Base-by-base conservation (phyloP, 169 alveolate genomes). In the Cryptosporidium sp. region DNA sequence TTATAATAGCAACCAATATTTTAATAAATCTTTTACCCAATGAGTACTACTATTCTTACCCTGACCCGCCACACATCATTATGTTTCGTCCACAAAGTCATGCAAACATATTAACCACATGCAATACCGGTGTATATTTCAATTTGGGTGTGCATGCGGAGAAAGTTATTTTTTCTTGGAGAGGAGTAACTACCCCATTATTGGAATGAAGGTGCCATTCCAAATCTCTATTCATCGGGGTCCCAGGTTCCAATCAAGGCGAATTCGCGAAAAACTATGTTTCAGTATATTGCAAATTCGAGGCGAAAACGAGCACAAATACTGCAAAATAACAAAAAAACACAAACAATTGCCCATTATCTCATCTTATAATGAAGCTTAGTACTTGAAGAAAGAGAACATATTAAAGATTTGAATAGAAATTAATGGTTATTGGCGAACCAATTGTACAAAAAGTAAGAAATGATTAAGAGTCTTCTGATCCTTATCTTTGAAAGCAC, bases 341-440 rank as follows among this genome's bases (percentile, higher is more conserved):
- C 31, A 56, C 8, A n/a, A 26, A 23, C 0, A 21, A 35, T 21
- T 23, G 37, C 23, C 8, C 23, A 14, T 48, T 48, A 48, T 48
- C 67, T 56, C 67, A 56, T 4, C 2, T 56, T 1, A 53, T 53
- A 23, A 56, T 56, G 37, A 26, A 56, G 7, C 23, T 14, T 26
- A 56, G 67, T 29, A 4, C 35, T 14, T 14, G 21, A 56, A 26
- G 7, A 56, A 7, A 10, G 37, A n/a, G 23, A 7, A 26, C 2
- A n/a, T 8, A n/a, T 26, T 23, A 21, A 56, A 26, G 14, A 56
- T 56, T n/a, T 2, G 35, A 56, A 23, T 56, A 56, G 67, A n/a
- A 56, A 56, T 56, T 56, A 56, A 37, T 56, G 67, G 37, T 21
- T 56, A 56, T n/a, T 56, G 14, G 61, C 26, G 67, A 56, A 56